Base-by-base conservation (phyloP, 257 asterid genomes). In the Lycium ferocissimum region DNA sequence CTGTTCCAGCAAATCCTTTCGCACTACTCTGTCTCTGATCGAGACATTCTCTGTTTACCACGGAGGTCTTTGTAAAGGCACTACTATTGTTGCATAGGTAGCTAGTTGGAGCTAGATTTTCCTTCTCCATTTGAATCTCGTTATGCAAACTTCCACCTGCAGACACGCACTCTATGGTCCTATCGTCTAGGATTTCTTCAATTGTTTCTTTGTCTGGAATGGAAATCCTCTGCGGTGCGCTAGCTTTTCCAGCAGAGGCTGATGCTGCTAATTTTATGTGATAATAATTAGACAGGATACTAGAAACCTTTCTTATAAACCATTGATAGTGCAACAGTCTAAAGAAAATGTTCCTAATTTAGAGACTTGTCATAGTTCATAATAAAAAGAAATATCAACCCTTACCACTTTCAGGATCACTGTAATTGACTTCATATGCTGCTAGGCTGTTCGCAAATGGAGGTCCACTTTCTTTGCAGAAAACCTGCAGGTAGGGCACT, bases 371-470 rank as follows among this genome's bases (percentile, higher is more conserved):
- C 47, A 33, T 22, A 51, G 82, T 78, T 22, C 49, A 22, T 13
- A 33, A 26, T 14, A 49, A 8, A 53, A 26, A 76, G 61, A 76
- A 58, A 67, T 18, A 78, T 37, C 43, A 37, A 83, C 37, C 85
- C n/a, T n/a, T 87, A 94, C 92, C 94, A 40, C 66, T 84, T 80
- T 82, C 91, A 61, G 92, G 92, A 87, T 88, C 90, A 80, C 90
- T 89, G 89, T 89, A 83, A 63, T 80, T 89, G 87, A 86, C 49
- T 18, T 92, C 86, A 86, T 81, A 26, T 83, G 89, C 84, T 79
- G 90, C 81, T 79, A 17, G 53, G 59, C 57, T 65, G n/a, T 81
- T 83, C 62, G 66, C 66, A 82, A 88, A 71, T 80, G 90, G 71
- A 51, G 90, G 82, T 57, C 82, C 89, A 79, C 67, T 84, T 79